Percentiles rank a stretch among this genome's conserved stretches.
These are phyloP conservation scores for Rubia yunnanensis DNA, from an alignment of 257 asterid genomes.

Conservation along the genomic window DNA sequence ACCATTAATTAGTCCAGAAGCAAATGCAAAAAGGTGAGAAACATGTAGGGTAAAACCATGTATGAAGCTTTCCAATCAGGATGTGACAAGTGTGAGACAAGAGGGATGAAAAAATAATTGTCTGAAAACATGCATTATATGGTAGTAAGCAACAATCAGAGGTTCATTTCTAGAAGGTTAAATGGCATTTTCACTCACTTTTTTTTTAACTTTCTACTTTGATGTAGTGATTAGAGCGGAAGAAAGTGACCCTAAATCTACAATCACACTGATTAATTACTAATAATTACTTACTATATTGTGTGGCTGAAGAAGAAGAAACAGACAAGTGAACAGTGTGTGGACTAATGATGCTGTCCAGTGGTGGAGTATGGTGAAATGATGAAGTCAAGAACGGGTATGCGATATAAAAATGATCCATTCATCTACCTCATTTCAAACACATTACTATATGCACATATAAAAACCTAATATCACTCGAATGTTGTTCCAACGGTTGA, in stretches of 20 bases:
- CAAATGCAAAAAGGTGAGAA: background rate
- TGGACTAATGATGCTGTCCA: constrained; percentile 50
- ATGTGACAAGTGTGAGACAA: constrained; percentile 47
- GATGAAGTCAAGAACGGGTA: constrained; percentile 19
- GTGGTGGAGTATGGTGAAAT: constrained; percentile 31
- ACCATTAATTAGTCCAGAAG: constrained; percentile 11
- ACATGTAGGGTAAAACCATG: constrained; percentile 18
- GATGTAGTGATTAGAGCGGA: too few species aligned
- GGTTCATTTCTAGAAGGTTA: constrained; percentile 32
- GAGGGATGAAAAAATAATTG: constrained; percentile 29
- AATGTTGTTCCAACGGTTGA: background rate
- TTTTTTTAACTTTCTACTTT: background rate
- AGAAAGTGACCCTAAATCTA: background rate
- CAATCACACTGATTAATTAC: constrained; percentile 1
- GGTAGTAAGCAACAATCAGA: constrained; percentile 37
- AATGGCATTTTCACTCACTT: constrained; percentile 28
- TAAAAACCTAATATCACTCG: background rate
- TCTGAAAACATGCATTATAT: constrained; percentile 30
- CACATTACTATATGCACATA: too few species aligned
- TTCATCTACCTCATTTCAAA: too few species aligned
- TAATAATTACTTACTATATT: background rate
- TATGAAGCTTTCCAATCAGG: constrained; percentile 27
- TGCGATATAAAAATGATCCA: background rate
- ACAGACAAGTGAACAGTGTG: constrained; percentile 33
- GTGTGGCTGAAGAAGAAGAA: constrained; percentile 12